phyloP scores from a whole-genome alignment of 106 monocot species.

The Posidonia australis region DNA sequence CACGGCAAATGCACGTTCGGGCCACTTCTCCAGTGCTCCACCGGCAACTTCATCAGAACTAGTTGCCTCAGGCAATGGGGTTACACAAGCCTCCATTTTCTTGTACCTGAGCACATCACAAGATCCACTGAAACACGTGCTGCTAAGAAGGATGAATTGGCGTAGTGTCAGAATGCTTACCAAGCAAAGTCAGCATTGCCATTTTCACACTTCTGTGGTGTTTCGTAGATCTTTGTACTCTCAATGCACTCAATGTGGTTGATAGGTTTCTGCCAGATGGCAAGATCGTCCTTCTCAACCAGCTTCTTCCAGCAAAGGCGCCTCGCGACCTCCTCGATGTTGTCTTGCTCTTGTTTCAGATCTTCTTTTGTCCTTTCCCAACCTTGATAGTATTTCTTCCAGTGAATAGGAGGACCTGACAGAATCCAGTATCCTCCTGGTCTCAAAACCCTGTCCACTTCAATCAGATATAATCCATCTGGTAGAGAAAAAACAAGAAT shows the following conservation, averaged over 20 bases:
- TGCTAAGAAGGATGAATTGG: no score
- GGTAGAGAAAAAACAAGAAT: not conserved
- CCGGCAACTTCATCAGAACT: constrained; percentile 1
- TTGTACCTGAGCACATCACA: not conserved
- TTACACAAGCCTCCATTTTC: constrained; percentile 9
- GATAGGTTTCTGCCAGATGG: constrained; percentile 14
- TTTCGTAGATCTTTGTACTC: not conserved
- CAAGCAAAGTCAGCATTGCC: constrained; percentile 3
- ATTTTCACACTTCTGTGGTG: not conserved
- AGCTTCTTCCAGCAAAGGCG: constrained; percentile 16
- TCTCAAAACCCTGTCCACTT: constrained; percentile 10
- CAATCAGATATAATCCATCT: constrained; percentile 13
- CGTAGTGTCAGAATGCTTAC: not conserved
- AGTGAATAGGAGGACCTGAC: constrained; percentile 13
- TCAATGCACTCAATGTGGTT: constrained; percentile 13
- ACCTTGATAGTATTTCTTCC: constrained; percentile 11
- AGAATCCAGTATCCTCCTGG: constrained; percentile 18
- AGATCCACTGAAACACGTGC: no score
- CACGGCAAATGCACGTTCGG: constrained; percentile 2
- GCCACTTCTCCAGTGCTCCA: constrained; percentile 9
- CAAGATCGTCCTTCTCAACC: constrained; percentile 10
- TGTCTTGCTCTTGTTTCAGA: constrained; percentile 11
- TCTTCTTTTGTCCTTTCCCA: constrained; percentile 14
- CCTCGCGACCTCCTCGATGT: constrained; percentile 7
- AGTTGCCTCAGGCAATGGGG: constrained; percentile 6